Evolutionary conservation across 1,139 yeast genomes (phyloP), one percentile per base, ranked within the genome.

Genomic region (Magnusiomyces clavatus): DNA sequence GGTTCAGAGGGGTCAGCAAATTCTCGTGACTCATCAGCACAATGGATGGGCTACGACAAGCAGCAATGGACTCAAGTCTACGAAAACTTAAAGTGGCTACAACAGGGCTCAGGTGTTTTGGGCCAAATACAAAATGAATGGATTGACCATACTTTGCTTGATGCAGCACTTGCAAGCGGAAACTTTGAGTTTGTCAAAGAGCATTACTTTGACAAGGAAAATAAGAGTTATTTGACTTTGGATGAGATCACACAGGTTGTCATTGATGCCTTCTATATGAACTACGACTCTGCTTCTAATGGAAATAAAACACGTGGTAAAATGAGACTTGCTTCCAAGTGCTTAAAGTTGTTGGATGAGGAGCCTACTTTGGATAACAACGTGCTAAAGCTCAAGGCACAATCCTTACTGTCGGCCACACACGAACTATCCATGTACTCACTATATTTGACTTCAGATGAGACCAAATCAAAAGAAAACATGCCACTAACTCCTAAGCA

Each of bases 261-360:
- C 44, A 52, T 53, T 48, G 56, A 51, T 16, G 62, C 65, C 4
- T 64, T 67, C 47, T 58, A 65, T 46, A 52, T 52, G 20, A 64
- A 62, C 36, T 65, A 57, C 47, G 68, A 64, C 39, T 43, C 53
- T n/a, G 70, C 70, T 1, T 58, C 69, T 1, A 65, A 64, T 50
- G 65, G 68, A 20, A 65, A 61, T 51, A 55, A 56, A 37, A 55
- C 62, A 1, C 53, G 67, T 35, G 69, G 68, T 2, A 52, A 58
- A n/a, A 57, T 67, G 62, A 63, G 60, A 53, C 56, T 58, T 29
- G 71, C 71, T 1, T 51, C 60, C 11, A 49, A 53, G 3, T 64
- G 66, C 43, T 50, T 65, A 24, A 55, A 51, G 6, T 46, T 58
- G 14, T 46, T 64, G 36, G 51, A 44, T 43, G 29, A 24, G 3